Percentiles rank a stretch among this genome's conserved stretches.
Conservation (phyloP, 768 basidiomycete genomes). For the Tricholoma hemisulphureum region DNA sequence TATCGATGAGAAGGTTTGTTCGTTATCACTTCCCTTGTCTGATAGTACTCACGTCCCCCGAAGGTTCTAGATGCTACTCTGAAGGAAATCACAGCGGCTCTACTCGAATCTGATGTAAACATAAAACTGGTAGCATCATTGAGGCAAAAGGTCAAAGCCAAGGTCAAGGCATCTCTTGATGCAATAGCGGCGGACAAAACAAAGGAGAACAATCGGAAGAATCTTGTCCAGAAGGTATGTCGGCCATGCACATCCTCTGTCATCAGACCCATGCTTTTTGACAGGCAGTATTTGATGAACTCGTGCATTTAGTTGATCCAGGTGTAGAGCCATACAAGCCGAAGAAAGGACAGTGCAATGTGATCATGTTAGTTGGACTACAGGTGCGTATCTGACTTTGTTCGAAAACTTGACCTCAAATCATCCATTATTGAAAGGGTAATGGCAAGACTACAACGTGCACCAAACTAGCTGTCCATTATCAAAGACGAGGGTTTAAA, state of each 20-base stretch:
- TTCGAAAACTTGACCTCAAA: background rate
- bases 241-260: background rate
- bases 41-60: background rate
- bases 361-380: conserved; percentile 97
- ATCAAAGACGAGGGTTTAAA: conserved; percentile 95
- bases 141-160: conserved; percentile 85
- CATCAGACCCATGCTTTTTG: background rate
- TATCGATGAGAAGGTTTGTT: conserved; percentile 84
- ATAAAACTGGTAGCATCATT: conserved; percentile 91
- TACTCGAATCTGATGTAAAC: conserved; percentile 97
- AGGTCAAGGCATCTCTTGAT: conserved; percentile 82
- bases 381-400: conserved; percentile 53
- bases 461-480: conserved; percentile 97
- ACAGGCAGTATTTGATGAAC: conserved; percentile 94
- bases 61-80: conserved; percentile 92
- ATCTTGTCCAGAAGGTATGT: conserved; percentile 86
- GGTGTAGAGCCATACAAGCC: conserved; percentile 96
- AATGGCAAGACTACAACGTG: conserved; percentile 99
- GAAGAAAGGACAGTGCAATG: conserved; percentile 89
- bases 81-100: conserved; percentile 91
- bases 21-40: background rate
- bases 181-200: conserved; percentile 60
- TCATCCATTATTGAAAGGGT: conserved; percentile 54
- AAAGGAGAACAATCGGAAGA: conserved; percentile 80
- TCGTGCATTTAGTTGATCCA: conserved; percentile 92